phyloP scores from a whole-genome alignment of 2,329 filamentous ascomycete genomes.

The Stachybotrys elegans region DNA sequence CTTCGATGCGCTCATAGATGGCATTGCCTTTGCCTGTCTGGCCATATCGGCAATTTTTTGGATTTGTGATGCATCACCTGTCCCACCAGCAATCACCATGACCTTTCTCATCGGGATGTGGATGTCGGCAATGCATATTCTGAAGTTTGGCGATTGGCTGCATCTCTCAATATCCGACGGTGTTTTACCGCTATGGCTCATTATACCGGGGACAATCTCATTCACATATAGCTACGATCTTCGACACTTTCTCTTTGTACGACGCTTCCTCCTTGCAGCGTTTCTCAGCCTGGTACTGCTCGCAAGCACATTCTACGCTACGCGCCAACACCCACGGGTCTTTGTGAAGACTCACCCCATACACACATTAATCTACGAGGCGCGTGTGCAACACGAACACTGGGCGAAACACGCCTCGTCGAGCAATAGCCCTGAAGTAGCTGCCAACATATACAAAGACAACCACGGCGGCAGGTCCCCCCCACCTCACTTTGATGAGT shows the following conservation, averaged over 20 bases:
- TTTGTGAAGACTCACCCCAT: slow-evolving; percentile 38
- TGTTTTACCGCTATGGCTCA: slow-evolving; percentile 31
- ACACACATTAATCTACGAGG: slow-evolving; percentile 43
- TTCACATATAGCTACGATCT: slow-evolving; percentile 41
- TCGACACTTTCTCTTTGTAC: slow-evolving; percentile 36
- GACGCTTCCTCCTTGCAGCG: slow-evolving; percentile 32
- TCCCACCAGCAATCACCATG: slow-evolving; percentile 35
- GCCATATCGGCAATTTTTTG: slow-evolving; percentile 40
- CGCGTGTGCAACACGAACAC: slow-evolving; percentile 39
- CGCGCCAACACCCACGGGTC: slow-evolving; percentile 21
- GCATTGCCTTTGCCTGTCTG: slow-evolving; percentile 38
- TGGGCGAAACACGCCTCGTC: slow-evolving; percentile 43
- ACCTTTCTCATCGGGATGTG: slow-evolving; percentile 37
- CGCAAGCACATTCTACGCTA: slow-evolving; percentile 30
- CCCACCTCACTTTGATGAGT: slow-evolving; percentile 77
- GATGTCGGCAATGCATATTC: slow-evolving; percentile 29
- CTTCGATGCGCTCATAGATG: slow-evolving; percentile 45
- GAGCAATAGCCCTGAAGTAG: slow-evolving; percentile 42
- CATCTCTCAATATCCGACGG: slow-evolving; percentile 31
- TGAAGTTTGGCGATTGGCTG: slow-evolving; percentile 39
- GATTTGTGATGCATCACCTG: slow-evolving; percentile 40
- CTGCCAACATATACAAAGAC: slow-evolving; percentile 44
- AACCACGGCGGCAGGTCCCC: slow-evolving; percentile 61
- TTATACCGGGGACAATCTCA: slow-evolving; percentile 34
- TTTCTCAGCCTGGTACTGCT: slow-evolving; percentile 32